Evolutionary conservation across 2,329 filamentous ascomycete genomes (phyloP).

Genomic region (Verticillium alfalfae): DNA sequence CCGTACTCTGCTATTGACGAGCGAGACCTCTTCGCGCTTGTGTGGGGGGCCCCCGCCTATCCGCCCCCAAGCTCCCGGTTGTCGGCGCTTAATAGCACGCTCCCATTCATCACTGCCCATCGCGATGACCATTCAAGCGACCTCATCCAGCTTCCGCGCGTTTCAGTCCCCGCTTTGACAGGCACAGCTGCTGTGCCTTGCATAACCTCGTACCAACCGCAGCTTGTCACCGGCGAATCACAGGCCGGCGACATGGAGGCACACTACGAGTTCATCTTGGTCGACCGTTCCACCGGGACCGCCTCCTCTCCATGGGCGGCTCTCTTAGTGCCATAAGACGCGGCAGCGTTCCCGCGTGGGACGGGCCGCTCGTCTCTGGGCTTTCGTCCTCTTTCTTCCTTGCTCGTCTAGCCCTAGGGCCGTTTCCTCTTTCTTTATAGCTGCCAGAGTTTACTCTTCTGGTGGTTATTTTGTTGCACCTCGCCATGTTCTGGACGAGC

Average conservation of each 20-base stretch:
- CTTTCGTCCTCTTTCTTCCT: neutral
- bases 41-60: neutral
- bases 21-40: neutral
- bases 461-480: neutral
- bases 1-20: neutral
- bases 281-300: neutral
- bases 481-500: neutral
- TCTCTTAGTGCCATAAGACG: neutral
- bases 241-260: neutral
- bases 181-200: neutral
- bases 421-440: neutral
- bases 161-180: neutral
- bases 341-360: neutral
- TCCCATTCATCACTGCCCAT: neutral
- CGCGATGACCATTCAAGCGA: neutral
- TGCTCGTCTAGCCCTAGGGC: neutral
- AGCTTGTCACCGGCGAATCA: neutral
- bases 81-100: conserved; percentile 1
- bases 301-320: neutral
- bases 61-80: neutral
- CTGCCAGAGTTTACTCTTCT: neutral
- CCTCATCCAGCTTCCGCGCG: neutral
- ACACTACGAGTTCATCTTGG: neutral
- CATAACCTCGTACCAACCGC: neutral
- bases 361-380: neutral